Evolutionary conservation across 1,284 basidiomycete genomes (phyloP), one percentile per base, ranked within the genome.

Genomic region (Wolfiporia cocos): DNA sequence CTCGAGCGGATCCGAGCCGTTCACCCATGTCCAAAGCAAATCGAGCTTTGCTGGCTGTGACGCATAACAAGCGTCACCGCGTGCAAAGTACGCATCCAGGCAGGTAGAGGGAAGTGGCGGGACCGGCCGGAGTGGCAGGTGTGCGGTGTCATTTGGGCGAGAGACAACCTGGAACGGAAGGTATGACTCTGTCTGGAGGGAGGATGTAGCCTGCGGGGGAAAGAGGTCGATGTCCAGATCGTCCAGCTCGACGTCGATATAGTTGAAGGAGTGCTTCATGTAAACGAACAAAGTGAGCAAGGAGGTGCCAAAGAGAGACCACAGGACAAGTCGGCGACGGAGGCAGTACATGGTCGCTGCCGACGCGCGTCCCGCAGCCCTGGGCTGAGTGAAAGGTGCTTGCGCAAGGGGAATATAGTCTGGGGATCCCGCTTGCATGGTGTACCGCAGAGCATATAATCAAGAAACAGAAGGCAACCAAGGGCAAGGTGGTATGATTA

Each of bases 1-100:
- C 30, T 53, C 49, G 19, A 56, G 49, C 2, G 49, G 43, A 37
- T 61, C 58, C 2, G 58, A 56, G 42, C 58, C 57, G 39, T 61
- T 61, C 30, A 58, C 56, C 58, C 58, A 61, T 3, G 58, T 61
- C 57, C 57, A 61, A 19, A 61, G 29, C 12, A 61, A 44, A 43
- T 61, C 58, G 39, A 61, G 47, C n/a, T 42, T 24, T 19, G 51
- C 48, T 2, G 49, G 41, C 2, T 37, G 34, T 1, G 50, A 41
- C 19, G 54, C 53, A 33, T 50, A 53, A 32, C 56, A 57, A 2
- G 44, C 44, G 4, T 41, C 42, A 2, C 58, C 58, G 1, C 40
- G 28, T 23, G 48, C 40, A 24, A 54, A 55, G 41, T 55, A 53
- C 12, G 42, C 51, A 23, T 59, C 58, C 12, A 55, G 48, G 39